Evolutionary conservation across 192 early-diverging fungal species (phyloP).

Genomic region (Coemansia umbellata): DNA sequence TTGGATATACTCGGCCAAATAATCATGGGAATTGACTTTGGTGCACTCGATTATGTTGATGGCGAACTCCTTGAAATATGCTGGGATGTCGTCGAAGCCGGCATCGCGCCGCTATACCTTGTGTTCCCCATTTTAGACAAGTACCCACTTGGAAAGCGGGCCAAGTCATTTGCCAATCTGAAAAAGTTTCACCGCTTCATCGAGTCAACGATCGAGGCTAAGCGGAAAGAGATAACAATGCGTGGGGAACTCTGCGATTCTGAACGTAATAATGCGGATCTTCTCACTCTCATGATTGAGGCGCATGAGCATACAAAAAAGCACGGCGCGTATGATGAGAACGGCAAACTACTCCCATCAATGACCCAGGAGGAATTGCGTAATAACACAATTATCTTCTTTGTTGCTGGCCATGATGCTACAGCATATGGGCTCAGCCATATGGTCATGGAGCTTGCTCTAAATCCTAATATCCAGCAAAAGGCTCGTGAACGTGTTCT

Average conservation of each 20-base stretch:
- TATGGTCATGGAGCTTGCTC: constrained; percentile 51
- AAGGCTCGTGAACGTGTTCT: constrained; percentile 43
- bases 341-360: constrained; percentile 37
- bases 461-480: constrained; percentile 42
- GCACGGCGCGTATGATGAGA: constrained; percentile 42
- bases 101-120: constrained; percentile 41
- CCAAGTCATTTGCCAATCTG: constrained; percentile 37
- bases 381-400: constrained; percentile 55
- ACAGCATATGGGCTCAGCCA: constrained; percentile 43
- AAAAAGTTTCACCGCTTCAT: constrained; percentile 43
- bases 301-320: constrained; percentile 43
- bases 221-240: constrained; percentile 24
- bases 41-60: constrained; percentile 39
- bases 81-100: constrained; percentile 45
- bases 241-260: constrained; percentile 10
- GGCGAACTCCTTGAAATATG: constrained; percentile 42
- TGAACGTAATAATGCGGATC: constrained; percentile 39
- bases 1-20: constrained; percentile 43
- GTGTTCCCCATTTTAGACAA: constrained; percentile 52
- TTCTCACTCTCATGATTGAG: constrained; percentile 58
- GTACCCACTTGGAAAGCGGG: constrained; percentile 34
- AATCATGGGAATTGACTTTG: constrained; percentile 48
- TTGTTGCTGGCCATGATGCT: constrained; percentile 56
- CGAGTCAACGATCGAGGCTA: constrained; percentile 29
- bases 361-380: constrained; percentile 47